These are phyloP conservation scores for Andrographis paniculata DNA, from an alignment of 305 asterid species.

Conservation along the genomic window DNA sequence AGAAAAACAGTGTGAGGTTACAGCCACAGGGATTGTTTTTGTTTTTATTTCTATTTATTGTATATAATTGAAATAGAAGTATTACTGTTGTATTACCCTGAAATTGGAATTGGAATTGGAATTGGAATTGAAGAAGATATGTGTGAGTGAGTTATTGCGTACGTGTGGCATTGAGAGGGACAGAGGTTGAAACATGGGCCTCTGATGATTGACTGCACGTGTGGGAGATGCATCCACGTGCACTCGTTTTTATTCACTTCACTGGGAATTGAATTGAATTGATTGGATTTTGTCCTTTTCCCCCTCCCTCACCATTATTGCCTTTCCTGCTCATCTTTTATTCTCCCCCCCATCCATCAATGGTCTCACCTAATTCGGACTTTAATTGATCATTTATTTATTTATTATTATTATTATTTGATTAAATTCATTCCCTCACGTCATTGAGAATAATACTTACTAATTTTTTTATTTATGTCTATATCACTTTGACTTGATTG, in stretches of 20 bases:
- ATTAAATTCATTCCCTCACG: too few species aligned
- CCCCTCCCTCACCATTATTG: slow-evolving; percentile 15
- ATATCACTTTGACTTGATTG: too few species aligned
- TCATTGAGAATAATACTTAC: too few species aligned
- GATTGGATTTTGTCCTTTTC: slow-evolving; percentile 46
- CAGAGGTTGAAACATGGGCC: slow-evolving; percentile 30
- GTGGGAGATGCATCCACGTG: slow-evolving; percentile 78
- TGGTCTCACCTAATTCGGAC: slow-evolving; percentile 21
- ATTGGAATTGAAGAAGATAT: too few species aligned
- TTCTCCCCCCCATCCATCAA: slow-evolving; percentile 22
- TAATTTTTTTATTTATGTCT: too few species aligned
- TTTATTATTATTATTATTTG: neutral
- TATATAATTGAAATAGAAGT: neutral
- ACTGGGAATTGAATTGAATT: slow-evolving; percentile 31
- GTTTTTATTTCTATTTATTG: neutral
- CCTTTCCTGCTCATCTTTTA: slow-evolving; percentile 16
- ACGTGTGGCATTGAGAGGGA: slow-evolving; percentile 31
- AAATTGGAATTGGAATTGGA: too few species aligned
- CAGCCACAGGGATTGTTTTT: too few species aligned
- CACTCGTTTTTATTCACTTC: slow-evolving; percentile 66
- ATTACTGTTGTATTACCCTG: slow-evolving; percentile 13
- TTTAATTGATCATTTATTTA: neutral
- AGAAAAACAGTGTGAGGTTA: neutral
- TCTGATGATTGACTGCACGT: slow-evolving; percentile 78
- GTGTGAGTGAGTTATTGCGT: slow-evolving; percentile 16